Evolutionary conservation across 177 flowering plant species (phyloP), one percentile per base, ranked within the genome.

Genomic region (Telopea speciosissima): DNA sequence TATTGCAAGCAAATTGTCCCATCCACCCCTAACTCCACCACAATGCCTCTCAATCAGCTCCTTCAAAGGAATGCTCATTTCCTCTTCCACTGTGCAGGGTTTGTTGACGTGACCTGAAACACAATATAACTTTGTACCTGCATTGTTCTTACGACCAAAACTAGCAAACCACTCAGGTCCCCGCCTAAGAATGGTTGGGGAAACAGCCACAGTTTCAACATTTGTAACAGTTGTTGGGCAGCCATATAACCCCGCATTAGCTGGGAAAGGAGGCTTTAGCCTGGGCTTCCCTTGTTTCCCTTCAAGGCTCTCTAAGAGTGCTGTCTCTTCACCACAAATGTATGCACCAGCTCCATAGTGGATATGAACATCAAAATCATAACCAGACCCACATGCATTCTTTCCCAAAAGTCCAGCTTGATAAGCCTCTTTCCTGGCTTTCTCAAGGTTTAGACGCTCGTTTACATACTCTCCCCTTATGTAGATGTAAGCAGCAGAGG

Each of bases 211-310:
- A 0, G 97, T 95, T 79, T 95, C 97, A 58, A 95, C 97, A 79
- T 95, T 95, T 63, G 97, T 95, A 31, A 95, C 99, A 62, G 97
- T 92, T 1, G 97, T 90, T 28, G 99, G 99, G 67, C 97, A 92
- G 60, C 99, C 99, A 81, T 92, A 95, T n/a, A 95, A 74, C 3
- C 97, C 97, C 52, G 97, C 87, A 84, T 92, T 92, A 62, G 99
- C 99, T n/a, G 99, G 99, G 78, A 95, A 95, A 42, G 97, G 99
- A 74, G 99, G 99, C 85, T 95, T 95, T 83, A 92, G 75, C 76
- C 99, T 86, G n/a, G 99, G 99, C 73, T 92, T 95, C 42, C 97
- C 99, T 81, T 92, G 99, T 70, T 91, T 91, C 44, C 99, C 99
- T 84, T 91, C 99, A 45, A 95, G 91, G 71, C 97, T 91, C 79